Base-by-base conservation (phyloP, 805 yeast genomes). In the Lachancea sp. region DNA sequence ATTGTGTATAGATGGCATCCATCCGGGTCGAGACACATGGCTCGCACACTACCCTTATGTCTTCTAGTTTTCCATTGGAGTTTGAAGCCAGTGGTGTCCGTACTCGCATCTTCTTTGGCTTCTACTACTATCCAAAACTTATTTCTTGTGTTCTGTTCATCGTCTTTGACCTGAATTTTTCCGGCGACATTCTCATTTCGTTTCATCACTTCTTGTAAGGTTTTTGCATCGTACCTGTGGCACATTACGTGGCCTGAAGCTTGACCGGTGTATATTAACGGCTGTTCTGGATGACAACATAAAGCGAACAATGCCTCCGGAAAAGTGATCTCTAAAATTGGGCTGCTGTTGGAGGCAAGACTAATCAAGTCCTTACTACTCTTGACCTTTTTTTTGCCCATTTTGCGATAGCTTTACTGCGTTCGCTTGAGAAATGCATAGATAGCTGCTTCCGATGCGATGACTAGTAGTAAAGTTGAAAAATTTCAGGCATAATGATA, bases 31-130 rank as follows among this genome's bases (percentile, higher is more conserved):
- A 86, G 80, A 6, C 75, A 65, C 2, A 85, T 65, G 3, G 83
- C 75, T 31, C 98, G 67, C 45, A 95, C 86, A 48, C 95, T 81
- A 1, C 87, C 89, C 59, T 87, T 88, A 57, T 90, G 97, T 56
- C 97, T 74, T 53, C 77, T 84, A 0, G 97, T 89, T 41, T 81
- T 75, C 98, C 98, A 90, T 1, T 61, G 41, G 20, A 72, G 53
- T 4, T 63, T 56, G 4, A 69, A 55, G 9, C 60, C 63, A 1
- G 50, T 47, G 16, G 18, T 24, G 38, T 45, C 42, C 36, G 34
- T 35, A 16, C 40, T 40, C 15, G 36, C 43, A 29, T 21, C 29
- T 29, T 41, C 12, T 30, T 28, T 8, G n/a, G 32, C 37, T 12
- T 38, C 37, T 6, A 32, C 37, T 4, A 33, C 36, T 16, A 21